Evolutionary conservation across 1,284 basidiomycete species (phyloP).

Genomic region (Neolentinus lepideus): DNA sequence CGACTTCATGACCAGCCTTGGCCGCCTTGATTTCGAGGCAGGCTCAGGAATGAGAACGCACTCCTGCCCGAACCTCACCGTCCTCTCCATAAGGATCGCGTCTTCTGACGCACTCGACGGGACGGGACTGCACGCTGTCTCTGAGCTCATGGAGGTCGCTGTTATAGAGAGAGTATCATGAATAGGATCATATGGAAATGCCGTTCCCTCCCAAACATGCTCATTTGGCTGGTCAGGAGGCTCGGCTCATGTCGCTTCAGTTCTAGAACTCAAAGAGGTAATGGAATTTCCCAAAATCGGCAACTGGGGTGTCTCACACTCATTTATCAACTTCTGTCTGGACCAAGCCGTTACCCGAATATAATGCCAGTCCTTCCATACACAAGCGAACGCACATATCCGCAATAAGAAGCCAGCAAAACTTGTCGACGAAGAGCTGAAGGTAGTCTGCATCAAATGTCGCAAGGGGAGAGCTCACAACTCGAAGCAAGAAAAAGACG

Average conservation of each 20-base stretch:
- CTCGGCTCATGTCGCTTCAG: background rate
- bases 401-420: background rate
- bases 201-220: background rate
- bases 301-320: background rate
- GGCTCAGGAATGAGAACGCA: constrained; percentile 61
- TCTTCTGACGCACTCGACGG: background rate
- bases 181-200: background rate
- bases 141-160: background rate
- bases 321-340: background rate
- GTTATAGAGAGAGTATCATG: background rate
- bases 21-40: constrained; percentile 28
- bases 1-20: constrained; percentile 48
- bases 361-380: background rate
- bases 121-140: background rate
- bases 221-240: background rate
- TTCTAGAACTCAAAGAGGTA: background rate
- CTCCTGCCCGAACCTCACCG: constrained; percentile 56
- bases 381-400: background rate
- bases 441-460: background rate
- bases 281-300: background rate
- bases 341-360: background rate
- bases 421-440: background rate
- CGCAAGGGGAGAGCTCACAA: background rate
- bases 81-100: background rate
- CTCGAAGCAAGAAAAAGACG: background rate